Evolutionary conservation across 441 rosid species (phyloP).

Genomic region (Adansonia grandidieri): DNA sequence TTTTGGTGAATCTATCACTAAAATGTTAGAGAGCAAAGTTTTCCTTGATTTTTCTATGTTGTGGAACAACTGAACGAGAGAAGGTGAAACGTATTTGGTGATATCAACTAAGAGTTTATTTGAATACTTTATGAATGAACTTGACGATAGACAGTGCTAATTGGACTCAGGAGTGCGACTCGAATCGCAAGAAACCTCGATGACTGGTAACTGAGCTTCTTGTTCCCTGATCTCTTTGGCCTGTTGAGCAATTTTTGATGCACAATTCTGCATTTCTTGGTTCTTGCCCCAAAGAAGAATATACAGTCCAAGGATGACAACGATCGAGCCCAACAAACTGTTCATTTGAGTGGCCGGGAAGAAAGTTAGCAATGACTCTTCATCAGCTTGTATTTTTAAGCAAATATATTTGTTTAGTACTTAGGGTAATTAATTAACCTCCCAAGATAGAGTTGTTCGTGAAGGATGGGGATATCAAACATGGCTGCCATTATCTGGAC

Average conservation of each 20-base stretch:
- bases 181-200: conserved; percentile 40
- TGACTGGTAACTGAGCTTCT: conserved; percentile 40
- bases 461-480: conserved; percentile 59
- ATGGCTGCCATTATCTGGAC: conserved; percentile 64
- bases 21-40: not conserved
- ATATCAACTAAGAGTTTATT: not conserved
- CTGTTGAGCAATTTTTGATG: conserved; percentile 38
- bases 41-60: not conserved
- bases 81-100: conserved; percentile 1
- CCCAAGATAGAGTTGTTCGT: conserved; percentile 60
- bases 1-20: not conserved
- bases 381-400: not conserved
- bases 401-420: not conserved
- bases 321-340: conserved; percentile 65
- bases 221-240: conserved; percentile 42
- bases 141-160: not conserved
- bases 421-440: conserved; percentile 46
- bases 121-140: not conserved
- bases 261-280: conserved; percentile 47
- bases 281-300: conserved; percentile 72
- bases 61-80: not conserved
- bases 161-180: conserved; percentile 20
- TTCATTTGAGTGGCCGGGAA: not conserved
- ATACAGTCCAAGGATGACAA: conserved; percentile 67
- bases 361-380: not conserved